Evolutionary conservation across 78 protist genomes (phyloP), one percentile per base, ranked within the genome.

Genomic region (Dictyostelium intermedium): DNA sequence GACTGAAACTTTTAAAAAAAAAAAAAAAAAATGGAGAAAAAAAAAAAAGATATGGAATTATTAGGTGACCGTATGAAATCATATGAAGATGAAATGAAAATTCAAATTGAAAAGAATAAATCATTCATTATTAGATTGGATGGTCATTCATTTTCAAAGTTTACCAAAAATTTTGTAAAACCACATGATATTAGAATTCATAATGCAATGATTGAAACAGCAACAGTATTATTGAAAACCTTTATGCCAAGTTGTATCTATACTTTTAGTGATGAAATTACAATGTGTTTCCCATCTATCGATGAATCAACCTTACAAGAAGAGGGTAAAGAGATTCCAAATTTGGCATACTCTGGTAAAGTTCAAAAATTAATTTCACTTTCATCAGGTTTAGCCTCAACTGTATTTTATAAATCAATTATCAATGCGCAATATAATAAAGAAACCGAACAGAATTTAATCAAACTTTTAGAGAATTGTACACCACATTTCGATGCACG

Each of bases 181-280:
- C 96, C 96, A 53, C 87, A 80, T 53, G 96, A 94, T 82, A 74
- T 80, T 16, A 66, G 96, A 63, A 83, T 92, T 56, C 96, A 92
- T 30, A 85, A 94, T 83, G 96, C 96, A 81, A 94, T 94, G 96
- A 25, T 87, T 14, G 83, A 94, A 53, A 82, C 93, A n/a, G 82
- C 96, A 16, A 53, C 11, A 4, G 83, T 10, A 1, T 61, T 94
- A 53, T n/a, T 87, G 32, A 85, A 74, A n/a, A 61, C 73, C 14
- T 94, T 87, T 39, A 34, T 53, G 32, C 92, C 96, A n/a, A 27
- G 43, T 23, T 18, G 78, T 20, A 81, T 86, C 63, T 94, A 94
- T 27, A 87, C 96, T 2, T 85, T 87, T 53, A 81, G 91, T 72
- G 96, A 94, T 61, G 96, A 94, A 25, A 94, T 94, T 50, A 85